phyloP scores from a whole-genome alignment of 495 filamentous ascomycete genomes.

The Mycothermus thermophilus region DNA sequence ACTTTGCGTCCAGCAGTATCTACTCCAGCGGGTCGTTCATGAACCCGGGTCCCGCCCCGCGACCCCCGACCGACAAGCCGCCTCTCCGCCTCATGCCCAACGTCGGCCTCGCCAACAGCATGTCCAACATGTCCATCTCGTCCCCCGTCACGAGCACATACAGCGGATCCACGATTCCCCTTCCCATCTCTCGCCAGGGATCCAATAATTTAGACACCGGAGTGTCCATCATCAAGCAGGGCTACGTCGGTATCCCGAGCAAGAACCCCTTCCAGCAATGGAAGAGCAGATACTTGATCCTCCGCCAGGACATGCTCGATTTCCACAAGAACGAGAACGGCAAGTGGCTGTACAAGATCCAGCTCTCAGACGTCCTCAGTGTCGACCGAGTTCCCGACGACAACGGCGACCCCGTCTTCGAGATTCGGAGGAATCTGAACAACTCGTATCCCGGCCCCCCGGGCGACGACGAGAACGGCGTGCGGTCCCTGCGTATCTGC shows the following conservation, averaged over 20 bases:
- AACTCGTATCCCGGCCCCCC: slow-evolving; percentile 16
- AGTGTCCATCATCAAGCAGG: slow-evolving; percentile 71
- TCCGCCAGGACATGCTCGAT: slow-evolving; percentile 78
- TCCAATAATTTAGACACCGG: slow-evolving; percentile 49
- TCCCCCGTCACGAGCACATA: slow-evolving; percentile 46
- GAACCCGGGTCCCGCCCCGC: slow-evolving; percentile 90
- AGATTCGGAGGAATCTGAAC: slow-evolving; percentile 61
- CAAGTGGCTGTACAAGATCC: slow-evolving; percentile 67
- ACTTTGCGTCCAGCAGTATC: slow-evolving; percentile 27
- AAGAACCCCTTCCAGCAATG: slow-evolving; percentile 66
- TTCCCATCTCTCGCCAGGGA: slow-evolving; percentile 48
- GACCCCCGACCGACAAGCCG: slow-evolving; percentile 73
- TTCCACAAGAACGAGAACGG: slow-evolving; percentile 81
- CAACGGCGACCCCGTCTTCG: slow-evolving; percentile 67
- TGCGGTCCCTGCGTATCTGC: slow-evolving; percentile 69
- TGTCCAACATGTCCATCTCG: slow-evolving; percentile 56
- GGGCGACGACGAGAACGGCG: slow-evolving; percentile 56
- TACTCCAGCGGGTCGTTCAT: slow-evolving; percentile 71
- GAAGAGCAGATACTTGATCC: slow-evolving; percentile 76
- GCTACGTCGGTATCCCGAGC: slow-evolving; percentile 48
- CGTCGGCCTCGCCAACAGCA: slow-evolving; percentile 60
- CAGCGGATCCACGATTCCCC: slow-evolving; percentile 50
- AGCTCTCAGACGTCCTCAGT: slow-evolving; percentile 68
- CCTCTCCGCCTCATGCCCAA: slow-evolving; percentile 64
- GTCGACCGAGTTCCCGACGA: slow-evolving; percentile 70